Percentiles rank a stretch among this genome's conserved stretches.
Evolutionary conservation across 202 grass and related monocot species (phyloP).

Genomic region (Panicum virgatum): DNA sequence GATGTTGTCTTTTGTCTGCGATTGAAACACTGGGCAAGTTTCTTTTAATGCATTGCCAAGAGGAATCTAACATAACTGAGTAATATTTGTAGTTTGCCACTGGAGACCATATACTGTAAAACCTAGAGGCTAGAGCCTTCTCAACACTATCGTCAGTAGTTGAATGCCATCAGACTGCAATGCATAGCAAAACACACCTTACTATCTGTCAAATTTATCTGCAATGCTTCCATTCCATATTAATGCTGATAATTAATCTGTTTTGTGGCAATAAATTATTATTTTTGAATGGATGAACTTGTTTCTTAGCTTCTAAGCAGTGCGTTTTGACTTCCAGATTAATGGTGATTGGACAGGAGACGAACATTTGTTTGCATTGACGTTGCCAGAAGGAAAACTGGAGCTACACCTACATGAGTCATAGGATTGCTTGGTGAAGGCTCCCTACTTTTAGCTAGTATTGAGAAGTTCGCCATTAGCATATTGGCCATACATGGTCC

Average conservation of each 20-base stretch:
- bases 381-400: background rate
- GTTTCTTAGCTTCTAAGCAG: background rate
- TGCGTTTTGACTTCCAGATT: constrained; percentile 14
- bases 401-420: constrained; percentile 3
- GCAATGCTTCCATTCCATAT: background rate
- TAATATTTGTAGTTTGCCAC: background rate
- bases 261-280: background rate
- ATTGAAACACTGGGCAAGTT: background rate
- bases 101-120: background rate
- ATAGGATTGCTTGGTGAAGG: background rate
- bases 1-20: background rate
- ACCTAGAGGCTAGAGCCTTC: background rate
- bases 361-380: background rate
- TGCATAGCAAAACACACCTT: background rate
- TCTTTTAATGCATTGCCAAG: background rate
- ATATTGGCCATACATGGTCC: background rate
- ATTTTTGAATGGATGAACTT: background rate
- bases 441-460: background rate
- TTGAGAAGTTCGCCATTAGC: background rate
- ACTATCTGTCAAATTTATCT: background rate
- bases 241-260: background rate
- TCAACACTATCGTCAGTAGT: background rate
- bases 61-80: background rate
- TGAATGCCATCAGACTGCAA: background rate
- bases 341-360: background rate